phyloP scores from a whole-genome alignment of 2,329 filamentous ascomycete species.

The Lachnellula subtilissima region DNA sequence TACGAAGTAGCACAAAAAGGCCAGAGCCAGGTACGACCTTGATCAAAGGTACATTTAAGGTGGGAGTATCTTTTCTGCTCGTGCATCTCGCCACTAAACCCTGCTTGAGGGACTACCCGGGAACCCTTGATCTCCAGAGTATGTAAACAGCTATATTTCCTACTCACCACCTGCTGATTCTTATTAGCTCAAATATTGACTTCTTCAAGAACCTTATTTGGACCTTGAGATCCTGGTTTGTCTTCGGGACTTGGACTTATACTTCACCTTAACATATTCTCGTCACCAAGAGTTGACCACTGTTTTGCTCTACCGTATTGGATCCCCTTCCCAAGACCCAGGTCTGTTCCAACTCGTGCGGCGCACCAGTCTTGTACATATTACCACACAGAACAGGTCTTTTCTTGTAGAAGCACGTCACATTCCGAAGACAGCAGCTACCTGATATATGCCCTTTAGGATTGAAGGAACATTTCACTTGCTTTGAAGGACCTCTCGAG shows the following conservation, averaged over 20 bases:
- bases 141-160: conserved; percentile 27
- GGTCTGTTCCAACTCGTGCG: conserved; percentile 3
- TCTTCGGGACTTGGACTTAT: conserved; percentile 4
- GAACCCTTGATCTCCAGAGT: conserved; percentile 16
- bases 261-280: not conserved
- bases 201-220: conserved; percentile 20
- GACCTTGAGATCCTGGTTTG: conserved; percentile 1
- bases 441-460: no score
- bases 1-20: conserved; percentile 1
- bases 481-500: not conserved
- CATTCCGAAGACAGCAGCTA: not conserved
- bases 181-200: conserved; percentile 21
- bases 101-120: conserved; percentile 18
- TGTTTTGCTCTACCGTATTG: conserved; percentile 1
- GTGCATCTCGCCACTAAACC: conserved; percentile 25
- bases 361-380: conserved; percentile 8
- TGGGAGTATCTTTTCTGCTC: conserved; percentile 20
- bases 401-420: not conserved
- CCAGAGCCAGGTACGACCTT: conserved; percentile 18
- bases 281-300: not conserved
- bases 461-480: not conserved
- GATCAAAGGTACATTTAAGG: conserved; percentile 19
- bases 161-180: conserved; percentile 10
- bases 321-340: conserved; percentile 6
- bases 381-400: not conserved